Percentiles rank a stretch among this genome's conserved stretches.
phyloP scores from a whole-genome alignment of 129 eudicot genomes.

The Tagetes patula region DNA sequence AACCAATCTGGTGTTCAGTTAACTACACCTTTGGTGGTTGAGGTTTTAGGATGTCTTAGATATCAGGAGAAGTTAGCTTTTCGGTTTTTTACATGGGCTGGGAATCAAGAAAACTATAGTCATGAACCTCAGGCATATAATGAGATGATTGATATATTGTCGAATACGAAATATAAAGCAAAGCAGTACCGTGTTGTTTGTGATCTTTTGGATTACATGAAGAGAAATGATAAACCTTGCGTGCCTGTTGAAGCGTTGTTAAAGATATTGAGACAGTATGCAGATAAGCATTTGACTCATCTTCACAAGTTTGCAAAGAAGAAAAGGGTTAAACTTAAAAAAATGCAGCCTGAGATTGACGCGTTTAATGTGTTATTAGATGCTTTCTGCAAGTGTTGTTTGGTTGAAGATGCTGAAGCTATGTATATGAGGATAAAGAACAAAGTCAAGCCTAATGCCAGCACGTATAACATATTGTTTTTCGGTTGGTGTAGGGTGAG shows the following conservation, averaged over 20 bases:
- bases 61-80: conserved; percentile 76
- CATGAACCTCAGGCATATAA: conserved; percentile 73
- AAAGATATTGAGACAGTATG: conserved; percentile 59
- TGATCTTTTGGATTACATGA: conserved; percentile 80
- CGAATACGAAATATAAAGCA: conserved; percentile 73
- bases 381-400: conserved; percentile 78
- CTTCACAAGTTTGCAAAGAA: conserved; percentile 83
- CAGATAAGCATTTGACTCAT: conserved; percentile 77
- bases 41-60: conserved; percentile 59
- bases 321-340: conserved; percentile 74
- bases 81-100: conserved; percentile 88
- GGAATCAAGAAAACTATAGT: conserved; percentile 58
- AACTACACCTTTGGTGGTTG: conserved; percentile 60
- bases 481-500: conserved; percentile 93
- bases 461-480: conserved; percentile 70
- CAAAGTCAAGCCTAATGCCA: conserved; percentile 67
- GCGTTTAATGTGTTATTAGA: conserved; percentile 78
- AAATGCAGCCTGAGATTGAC: conserved; percentile 67
- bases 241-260: conserved; percentile 68
- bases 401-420: conserved; percentile 74
- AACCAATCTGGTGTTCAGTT: conserved; percentile 42
- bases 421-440: conserved; percentile 57
- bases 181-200: conserved; percentile 80
- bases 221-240: conserved; percentile 50
- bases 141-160: conserved; percentile 74